A percentile compares a stretch with the other conserved stretches of the same genome.
phyloP scores from a whole-genome alignment of 2,329 filamentous ascomycete genomes.

The Coniella vitis region DNA sequence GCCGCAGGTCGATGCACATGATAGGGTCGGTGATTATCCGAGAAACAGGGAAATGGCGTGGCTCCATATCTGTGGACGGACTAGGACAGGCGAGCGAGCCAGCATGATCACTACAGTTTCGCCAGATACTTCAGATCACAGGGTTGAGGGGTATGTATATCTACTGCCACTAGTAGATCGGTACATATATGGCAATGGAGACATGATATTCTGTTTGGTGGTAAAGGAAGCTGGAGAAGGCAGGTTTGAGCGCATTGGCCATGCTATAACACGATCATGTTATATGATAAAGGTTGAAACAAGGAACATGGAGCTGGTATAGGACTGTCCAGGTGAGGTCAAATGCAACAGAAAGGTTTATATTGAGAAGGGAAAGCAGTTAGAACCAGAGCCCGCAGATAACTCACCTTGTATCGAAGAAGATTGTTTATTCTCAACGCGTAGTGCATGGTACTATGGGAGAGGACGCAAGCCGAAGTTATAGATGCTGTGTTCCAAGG shows the following conservation, averaged over 20 bases:
- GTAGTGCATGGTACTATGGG: no score
- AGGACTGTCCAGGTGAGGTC: no score
- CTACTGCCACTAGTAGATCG: neutral
- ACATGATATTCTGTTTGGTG: neutral
- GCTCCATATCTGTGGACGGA: neutral
- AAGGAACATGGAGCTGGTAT: neutral
- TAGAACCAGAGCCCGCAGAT: no score
- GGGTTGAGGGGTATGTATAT: neutral
- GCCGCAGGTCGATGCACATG: neutral
- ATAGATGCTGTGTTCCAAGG: no score
- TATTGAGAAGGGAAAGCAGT: no score
- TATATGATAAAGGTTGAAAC: neutral
- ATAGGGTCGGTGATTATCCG: neutral
- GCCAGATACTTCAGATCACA: neutral
- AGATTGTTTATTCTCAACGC: no score
- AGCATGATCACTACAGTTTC: neutral
- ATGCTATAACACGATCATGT: neutral
- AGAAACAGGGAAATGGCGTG: neutral
- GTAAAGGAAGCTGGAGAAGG: neutral
- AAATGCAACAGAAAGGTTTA: no score
- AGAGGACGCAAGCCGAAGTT: no score
- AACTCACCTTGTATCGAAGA: no score
- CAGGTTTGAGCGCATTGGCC: neutral
- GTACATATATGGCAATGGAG: neutral
- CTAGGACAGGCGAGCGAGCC: neutral